Evolutionary conservation across 2,329 filamentous ascomycete genomes (phyloP).

Genomic region (Periconia sp.): DNA sequence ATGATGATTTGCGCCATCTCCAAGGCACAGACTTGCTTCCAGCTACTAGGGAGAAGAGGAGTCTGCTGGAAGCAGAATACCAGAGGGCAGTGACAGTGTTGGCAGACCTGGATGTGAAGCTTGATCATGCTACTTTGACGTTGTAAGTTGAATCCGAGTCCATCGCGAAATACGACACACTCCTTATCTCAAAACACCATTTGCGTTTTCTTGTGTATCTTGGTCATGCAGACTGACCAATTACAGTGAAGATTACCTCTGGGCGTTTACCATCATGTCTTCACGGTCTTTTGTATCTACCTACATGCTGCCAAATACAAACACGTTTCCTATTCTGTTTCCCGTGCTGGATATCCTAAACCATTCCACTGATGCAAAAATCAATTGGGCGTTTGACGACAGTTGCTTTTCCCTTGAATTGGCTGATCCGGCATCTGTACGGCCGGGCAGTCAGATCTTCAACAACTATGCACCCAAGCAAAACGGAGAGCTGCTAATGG

Average conservation of each 20-base stretch:
- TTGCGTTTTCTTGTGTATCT: not conserved
- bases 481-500: slow-evolving; percentile 56
- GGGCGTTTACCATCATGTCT: slow-evolving; percentile 56
- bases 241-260: slow-evolving; percentile 17
- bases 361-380: slow-evolving; percentile 49
- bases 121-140: slow-evolving; percentile 17
- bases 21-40: slow-evolving; percentile 37
- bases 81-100: slow-evolving; percentile 22
- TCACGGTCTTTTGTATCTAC: slow-evolving; percentile 55
- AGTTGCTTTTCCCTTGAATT: slow-evolving; percentile 44
- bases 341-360: slow-evolving; percentile 55
- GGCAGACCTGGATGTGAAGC: slow-evolving; percentile 13
- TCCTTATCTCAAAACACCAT: no score
- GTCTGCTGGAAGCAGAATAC: slow-evolving; percentile 26
- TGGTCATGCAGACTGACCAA: not conserved
- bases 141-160: slow-evolving; percentile 24
- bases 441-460: slow-evolving; percentile 47
- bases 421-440: slow-evolving; percentile 36
- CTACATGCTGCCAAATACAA: slow-evolving; percentile 28
- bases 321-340: slow-evolving; percentile 47
- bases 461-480: slow-evolving; percentile 58
- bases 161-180: no score
- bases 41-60: slow-evolving; percentile 24
- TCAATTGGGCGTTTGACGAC: slow-evolving; percentile 47
- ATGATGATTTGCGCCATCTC: slow-evolving; percentile 38